Base-by-base conservation (phyloP, 495 filamentous ascomycete species). In the Poronia punctata region DNA sequence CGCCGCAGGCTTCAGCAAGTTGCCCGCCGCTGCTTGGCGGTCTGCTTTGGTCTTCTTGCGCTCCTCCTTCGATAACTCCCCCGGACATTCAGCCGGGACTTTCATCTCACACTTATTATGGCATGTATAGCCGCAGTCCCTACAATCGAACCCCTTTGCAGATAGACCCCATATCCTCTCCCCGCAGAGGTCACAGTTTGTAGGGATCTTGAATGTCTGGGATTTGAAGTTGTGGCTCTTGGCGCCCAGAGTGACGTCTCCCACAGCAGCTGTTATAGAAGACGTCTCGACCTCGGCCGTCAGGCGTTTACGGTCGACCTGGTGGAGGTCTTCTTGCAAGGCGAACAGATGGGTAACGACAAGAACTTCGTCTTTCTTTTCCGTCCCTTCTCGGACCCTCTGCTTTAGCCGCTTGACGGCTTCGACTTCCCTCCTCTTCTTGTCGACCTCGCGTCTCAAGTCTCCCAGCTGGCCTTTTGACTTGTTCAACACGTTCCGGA, bases 101-200 rank as follows among this genome's bases (percentile, higher is more conserved):
- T 97, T 99, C 81, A 99, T 86, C 65, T 99, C 86, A 60, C 92
- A 99, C 65, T 99, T 97, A 68, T 79, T 90, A 65, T 99, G 92
- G 52, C 92, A 99, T 2, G 88, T 95, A 62, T 94, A 99, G 5
- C 92, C 93, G 53, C 92, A 99, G 57, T 95, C 88, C 44, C 82
- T 77, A 57, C 92, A 99, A 59, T 88, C 86, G 45, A 93, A 94
- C 2, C 93, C 92, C 63, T 97, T 97, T 17, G 92, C 92, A 2
- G 84, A 88, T 10, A 99, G 57, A 3, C 92, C 92, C 92, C 92
- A 97, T 56, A 97, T 95, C 7, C 90, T 76, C 49, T 99, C 92
- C 4, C 88, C 87, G 48, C 92, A 99, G 4, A 95, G 71, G 54
- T 99, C 90, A 61, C 92, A 99, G 57, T 96, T 97, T 4, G 92